These are phyloP conservation scores for Cladosporium sphaerospermum DNA, from an alignment of 2,329 filamentous ascomycete genomes.

Conservation along the genomic window DNA sequence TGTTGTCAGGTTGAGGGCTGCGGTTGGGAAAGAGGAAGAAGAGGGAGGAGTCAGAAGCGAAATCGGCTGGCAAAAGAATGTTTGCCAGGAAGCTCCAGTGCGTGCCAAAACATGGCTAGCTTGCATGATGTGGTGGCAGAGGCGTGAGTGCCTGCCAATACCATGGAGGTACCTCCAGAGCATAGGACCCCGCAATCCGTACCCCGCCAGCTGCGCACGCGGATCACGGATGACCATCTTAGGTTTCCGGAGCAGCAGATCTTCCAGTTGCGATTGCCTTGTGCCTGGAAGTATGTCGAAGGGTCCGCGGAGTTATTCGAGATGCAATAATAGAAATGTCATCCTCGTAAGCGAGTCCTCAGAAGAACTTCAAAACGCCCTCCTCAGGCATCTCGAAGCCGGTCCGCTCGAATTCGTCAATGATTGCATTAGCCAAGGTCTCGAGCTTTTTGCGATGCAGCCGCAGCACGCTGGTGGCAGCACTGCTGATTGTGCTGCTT, in stretches of 20 bases:
- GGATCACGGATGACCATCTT: neutral
- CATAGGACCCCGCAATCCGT: slow-evolving; percentile 5
- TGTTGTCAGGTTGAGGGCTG: neutral
- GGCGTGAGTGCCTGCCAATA: neutral
- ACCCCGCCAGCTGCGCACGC: slow-evolving; percentile 1
- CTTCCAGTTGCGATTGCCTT: neutral
- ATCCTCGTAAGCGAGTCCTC: slow-evolving; percentile 1
- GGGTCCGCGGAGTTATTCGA: neutral
- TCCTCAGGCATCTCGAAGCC: slow-evolving; percentile 45
- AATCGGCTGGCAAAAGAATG: neutral
- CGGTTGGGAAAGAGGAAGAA: neutral
- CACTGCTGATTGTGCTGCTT: slow-evolving; percentile 19
- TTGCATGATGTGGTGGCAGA: slow-evolving; percentile 9
- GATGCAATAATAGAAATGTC: neutral
- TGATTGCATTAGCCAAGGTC: slow-evolving; percentile 38
- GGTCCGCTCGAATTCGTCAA: slow-evolving; percentile 38
- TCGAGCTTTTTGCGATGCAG: slow-evolving; percentile 45
- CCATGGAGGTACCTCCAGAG: neutral
- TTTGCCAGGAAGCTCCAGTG: slow-evolving; percentile 3
- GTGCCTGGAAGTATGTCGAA: slow-evolving; percentile 2
- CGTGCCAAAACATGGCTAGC: slow-evolving; percentile 1
- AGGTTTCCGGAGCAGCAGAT: neutral
- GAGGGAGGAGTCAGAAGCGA: neutral
- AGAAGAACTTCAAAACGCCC: slow-evolving; percentile 26
- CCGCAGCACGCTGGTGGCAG: slow-evolving; percentile 35